Percentiles rank a stretch among this genome's conserved stretches.
Evolutionary conservation across 2,329 filamentous ascomycete genomes (phyloP).

Genomic region (Aspergillus nomiae): DNA sequence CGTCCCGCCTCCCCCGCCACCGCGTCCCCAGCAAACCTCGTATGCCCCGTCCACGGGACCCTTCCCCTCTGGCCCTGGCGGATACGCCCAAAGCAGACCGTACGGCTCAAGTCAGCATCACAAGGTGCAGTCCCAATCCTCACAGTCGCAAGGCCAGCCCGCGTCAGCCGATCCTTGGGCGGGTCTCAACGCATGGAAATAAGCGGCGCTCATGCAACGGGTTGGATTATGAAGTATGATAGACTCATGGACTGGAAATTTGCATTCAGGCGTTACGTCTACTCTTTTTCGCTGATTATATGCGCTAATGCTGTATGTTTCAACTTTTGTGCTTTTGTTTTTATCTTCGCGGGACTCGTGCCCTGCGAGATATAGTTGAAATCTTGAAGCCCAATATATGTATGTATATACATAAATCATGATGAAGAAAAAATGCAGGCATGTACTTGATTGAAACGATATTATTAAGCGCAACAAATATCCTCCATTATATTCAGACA

Average conservation of each 20-base stretch:
- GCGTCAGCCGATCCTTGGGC: conserved; percentile 65
- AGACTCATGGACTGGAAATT: conserved; percentile 17
- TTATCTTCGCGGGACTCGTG: background rate
- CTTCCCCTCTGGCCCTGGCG: conserved; percentile 57
- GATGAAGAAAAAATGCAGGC: background rate
- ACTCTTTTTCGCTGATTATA: conserved; percentile 8
- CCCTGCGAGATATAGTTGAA: background rate
- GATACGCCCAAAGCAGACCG: conserved; percentile 56
- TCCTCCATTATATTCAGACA: background rate
- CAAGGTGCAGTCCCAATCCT: conserved; percentile 40
- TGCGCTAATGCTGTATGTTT: background rate
- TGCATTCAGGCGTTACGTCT: conserved; percentile 22
- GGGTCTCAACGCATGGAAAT: conserved; percentile 71
- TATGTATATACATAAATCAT: conserved; percentile 3
- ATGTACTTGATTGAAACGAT: background rate
- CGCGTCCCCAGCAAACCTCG: conserved; percentile 58
- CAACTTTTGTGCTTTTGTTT: background rate
- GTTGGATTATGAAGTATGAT: conserved; percentile 23
- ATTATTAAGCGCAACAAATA: background rate
- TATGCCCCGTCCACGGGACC: conserved; percentile 51
- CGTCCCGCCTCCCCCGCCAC: conserved; percentile 67
- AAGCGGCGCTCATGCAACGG: conserved; percentile 9
- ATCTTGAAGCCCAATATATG: background rate
- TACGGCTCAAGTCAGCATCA: conserved; percentile 40
- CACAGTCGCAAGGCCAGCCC: conserved; percentile 27